A percentile compares a stretch with the other conserved stretches of the same genome.
phyloP scores from a whole-genome alignment of 257 asterid genomes.

The Solanum gandarillasii region DNA sequence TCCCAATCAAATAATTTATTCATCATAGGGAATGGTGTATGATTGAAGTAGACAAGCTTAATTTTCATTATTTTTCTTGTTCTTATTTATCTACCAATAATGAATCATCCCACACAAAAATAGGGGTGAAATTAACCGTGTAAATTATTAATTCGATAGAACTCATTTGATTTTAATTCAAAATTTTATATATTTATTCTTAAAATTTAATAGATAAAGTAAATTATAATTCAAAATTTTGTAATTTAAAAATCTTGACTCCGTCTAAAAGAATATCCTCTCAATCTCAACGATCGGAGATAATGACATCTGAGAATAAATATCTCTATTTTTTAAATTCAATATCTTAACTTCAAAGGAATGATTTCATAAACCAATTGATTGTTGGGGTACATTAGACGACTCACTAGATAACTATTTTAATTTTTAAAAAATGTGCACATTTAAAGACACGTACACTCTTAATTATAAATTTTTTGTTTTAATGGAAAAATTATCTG shows the following conservation, averaged over 20 bases:
- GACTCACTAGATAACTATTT: neutral
- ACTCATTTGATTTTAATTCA: too few relatives aligned
- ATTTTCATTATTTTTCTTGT: neutral
- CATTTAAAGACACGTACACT: neutral
- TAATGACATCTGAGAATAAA: neutral
- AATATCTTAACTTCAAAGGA: neutral
- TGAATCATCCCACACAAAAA: neutral
- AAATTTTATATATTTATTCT: too few relatives aligned
- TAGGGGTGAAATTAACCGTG: too few relatives aligned
- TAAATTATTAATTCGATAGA: too few relatives aligned
- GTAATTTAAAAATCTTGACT: too few relatives aligned
- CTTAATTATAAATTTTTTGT: neutral
- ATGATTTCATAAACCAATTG: neutral
- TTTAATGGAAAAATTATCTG: neutral
- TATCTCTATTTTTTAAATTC: too few relatives aligned
- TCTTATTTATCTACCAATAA: neutral
- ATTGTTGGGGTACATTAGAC: neutral
- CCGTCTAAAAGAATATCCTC: accelerated
- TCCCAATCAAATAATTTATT: too few relatives aligned
- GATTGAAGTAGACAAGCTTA: neutral
- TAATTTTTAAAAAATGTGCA: neutral
- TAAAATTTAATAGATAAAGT: too few relatives aligned
- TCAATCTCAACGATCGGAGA: accelerated
- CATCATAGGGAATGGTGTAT: too few relatives aligned
- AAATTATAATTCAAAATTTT: too few relatives aligned